Base-by-base conservation (phyloP, 352 stramenopile genomes). In the Pilasporangium apinafurcum region DNA sequence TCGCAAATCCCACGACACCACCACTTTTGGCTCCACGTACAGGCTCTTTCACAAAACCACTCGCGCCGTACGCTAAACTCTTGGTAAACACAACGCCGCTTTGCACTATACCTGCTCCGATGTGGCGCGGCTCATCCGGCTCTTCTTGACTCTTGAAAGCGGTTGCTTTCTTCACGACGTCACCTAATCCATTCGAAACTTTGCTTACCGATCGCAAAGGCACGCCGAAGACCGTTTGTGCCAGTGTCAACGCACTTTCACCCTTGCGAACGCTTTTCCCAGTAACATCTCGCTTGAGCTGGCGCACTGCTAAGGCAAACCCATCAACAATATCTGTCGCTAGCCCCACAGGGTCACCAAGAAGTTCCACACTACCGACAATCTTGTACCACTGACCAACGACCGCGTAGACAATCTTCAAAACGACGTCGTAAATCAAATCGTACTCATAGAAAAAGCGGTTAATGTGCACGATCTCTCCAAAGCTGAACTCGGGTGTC, bases 351-450 rank as follows among this genome's bases (percentile, higher is more conserved):
- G 83, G 83, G 49, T 94, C 83, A 13, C 83, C 83, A 10, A 94
- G 54, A 49, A 94, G 56, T 51, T 94, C 83, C 2, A 94, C 75
- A 48, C 76, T 90, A 27, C 83, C 83, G 17, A 94, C 83, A 21
- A 94, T 88, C 51, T 91, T 92, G 60, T 94, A 94, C 83, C 83
- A 94, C 51, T 94, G 83, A 0, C 78, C 64, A 20, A 94, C 51
- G 8, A 92, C 77, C 4, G 66, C 75, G 42, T 77, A 59, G 12
- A 92, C 76, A 41, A 91, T 81, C 44, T 82, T 71, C 35, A 68
- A 64, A 6, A 92, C 49, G 12, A 93, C 79, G 20, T 81, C 74
- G 35, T 71, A 83, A 2, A 92, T 55, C 32, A 94, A 55, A 31
- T 92, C 83, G 59, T 92, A 86, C 48, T 89, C 66, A 56, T 90